Percentiles rank a stretch among this genome's conserved stretches.
Conservation (phyloP, 108 stramenopile genomes). For the Phaeodactylum tricornutum region DNA sequence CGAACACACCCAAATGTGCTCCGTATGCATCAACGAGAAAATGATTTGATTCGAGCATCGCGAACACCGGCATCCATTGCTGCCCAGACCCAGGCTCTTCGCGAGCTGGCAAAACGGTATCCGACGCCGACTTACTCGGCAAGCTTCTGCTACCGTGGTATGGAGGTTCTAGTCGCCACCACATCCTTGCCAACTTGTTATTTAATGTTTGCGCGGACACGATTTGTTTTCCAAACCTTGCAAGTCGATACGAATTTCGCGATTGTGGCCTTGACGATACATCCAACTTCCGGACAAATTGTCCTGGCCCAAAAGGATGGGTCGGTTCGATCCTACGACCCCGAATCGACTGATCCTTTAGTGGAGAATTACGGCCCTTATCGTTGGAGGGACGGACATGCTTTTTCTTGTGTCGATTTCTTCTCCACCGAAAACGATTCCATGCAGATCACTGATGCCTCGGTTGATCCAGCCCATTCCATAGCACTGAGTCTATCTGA, state of each 20-base stretch:
- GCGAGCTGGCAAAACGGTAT: too few species aligned
- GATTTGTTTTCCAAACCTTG: slow-evolving; percentile 49
- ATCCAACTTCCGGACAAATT: slow-evolving; percentile 24
- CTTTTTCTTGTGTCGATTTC: slow-evolving; percentile 12
- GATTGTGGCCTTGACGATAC: slow-evolving; percentile 22
- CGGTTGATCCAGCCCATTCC: background rate
- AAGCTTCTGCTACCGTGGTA: slow-evolving; percentile 31
- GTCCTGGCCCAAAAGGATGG: slow-evolving; percentile 21
- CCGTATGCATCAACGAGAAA: too few species aligned
- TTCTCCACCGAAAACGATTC: slow-evolving; percentile 10
- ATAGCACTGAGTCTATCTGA: slow-evolving; percentile 24
- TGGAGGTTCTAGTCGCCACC: slow-evolving; percentile 55
- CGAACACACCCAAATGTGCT: too few species aligned
- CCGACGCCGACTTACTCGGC: slow-evolving; percentile 11
- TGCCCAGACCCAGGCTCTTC: too few species aligned
- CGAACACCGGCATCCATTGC: too few species aligned
- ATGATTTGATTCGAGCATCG: too few species aligned
- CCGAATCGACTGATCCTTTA: slow-evolving; percentile 14
- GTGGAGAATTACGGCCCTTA: slow-evolving; percentile 4
- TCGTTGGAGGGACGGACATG: slow-evolving; percentile 11
- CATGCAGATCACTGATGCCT: background rate
- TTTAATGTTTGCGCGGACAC: slow-evolving; percentile 50
- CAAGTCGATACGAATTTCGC: slow-evolving; percentile 10
- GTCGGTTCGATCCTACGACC: slow-evolving; percentile 21
- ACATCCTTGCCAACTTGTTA: slow-evolving; percentile 4